These are phyloP conservation scores for Solanum tarijense DNA, from an alignment of 257 asterid species.

Conservation along the genomic window DNA sequence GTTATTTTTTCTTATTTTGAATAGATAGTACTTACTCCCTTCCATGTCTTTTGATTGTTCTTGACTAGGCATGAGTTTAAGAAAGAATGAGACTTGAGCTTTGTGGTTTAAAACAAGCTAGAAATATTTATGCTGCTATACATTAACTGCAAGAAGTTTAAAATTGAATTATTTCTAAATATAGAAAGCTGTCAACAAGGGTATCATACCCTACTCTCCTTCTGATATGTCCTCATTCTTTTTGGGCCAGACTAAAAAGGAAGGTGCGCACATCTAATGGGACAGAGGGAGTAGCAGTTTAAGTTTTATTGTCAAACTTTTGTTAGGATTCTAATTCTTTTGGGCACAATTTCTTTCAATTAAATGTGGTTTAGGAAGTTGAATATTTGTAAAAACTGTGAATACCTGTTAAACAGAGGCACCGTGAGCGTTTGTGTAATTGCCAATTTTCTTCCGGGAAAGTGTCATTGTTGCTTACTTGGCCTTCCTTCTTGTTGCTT, in stretches of 20 bases:
- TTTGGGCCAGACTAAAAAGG: not conserved
- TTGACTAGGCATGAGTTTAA: not conserved
- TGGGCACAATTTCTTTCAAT: not conserved
- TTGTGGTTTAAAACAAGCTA: not conserved
- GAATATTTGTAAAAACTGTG: not conserved
- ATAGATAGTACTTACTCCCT: not conserved
- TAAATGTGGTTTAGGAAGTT: not conserved
- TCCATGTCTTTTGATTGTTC: not conserved
- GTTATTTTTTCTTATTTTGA: not conserved
- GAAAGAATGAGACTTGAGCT: not conserved
- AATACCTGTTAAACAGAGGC: not conserved
- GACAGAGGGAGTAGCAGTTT: not conserved
- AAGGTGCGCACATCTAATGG: not conserved
- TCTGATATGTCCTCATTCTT: not conserved
- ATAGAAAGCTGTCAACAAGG: not conserved
- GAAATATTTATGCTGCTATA: not conserved
- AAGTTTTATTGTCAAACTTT: not conserved
- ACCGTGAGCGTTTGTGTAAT: not conserved
- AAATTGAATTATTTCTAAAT: not conserved
- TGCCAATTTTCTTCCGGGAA: not conserved
- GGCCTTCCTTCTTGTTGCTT: not conserved
- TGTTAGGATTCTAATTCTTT: not conserved
- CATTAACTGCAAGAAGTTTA: not conserved
- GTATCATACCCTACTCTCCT: not conserved
- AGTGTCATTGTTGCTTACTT: not conserved